Evolutionary conservation across 352 stramenopile genomes (phyloP).

Genomic region (Bremia lactucae): DNA sequence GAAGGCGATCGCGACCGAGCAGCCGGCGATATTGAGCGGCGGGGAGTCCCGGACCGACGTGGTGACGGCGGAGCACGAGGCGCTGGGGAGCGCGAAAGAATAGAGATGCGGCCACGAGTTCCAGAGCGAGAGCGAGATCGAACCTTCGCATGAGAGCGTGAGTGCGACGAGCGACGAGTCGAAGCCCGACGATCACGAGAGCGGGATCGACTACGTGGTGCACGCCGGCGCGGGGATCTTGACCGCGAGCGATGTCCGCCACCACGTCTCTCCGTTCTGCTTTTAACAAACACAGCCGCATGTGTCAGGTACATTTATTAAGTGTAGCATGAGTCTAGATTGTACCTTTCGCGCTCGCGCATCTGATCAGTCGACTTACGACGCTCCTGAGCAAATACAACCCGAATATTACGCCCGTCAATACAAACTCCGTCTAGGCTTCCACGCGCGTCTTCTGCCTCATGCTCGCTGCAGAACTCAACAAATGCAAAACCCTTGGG

Average conservation of each 20-base stretch:
- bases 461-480: constrained; percentile 88
- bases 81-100: constrained; percentile 23
- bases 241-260: constrained; percentile 23
- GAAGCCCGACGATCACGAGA: constrained; percentile 36
- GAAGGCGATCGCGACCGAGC: constrained; percentile 36
- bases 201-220: constrained; percentile 25
- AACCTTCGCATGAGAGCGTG: constrained; percentile 37
- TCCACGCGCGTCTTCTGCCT: constrained; percentile 84
- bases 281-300: neutral
- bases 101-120: constrained; percentile 34
- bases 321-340: neutral
- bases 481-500: constrained; percentile 94
- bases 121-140: constrained; percentile 31
- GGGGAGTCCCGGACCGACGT: constrained; percentile 13
- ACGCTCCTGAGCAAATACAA: constrained; percentile 94
- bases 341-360: constrained; percentile 73
- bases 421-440: constrained; percentile 88
- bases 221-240: constrained; percentile 22
- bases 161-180: constrained; percentile 36
- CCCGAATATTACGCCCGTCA: constrained; percentile 88
- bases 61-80: constrained; percentile 9
- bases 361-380: constrained; percentile 93
- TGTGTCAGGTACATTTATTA: neutral
- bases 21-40: constrained; percentile 28
- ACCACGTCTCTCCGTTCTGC: constrained; percentile 25